Base-by-base conservation (phyloP, 768 basidiomycete genomes). In the Heimioporus sp. region DNA sequence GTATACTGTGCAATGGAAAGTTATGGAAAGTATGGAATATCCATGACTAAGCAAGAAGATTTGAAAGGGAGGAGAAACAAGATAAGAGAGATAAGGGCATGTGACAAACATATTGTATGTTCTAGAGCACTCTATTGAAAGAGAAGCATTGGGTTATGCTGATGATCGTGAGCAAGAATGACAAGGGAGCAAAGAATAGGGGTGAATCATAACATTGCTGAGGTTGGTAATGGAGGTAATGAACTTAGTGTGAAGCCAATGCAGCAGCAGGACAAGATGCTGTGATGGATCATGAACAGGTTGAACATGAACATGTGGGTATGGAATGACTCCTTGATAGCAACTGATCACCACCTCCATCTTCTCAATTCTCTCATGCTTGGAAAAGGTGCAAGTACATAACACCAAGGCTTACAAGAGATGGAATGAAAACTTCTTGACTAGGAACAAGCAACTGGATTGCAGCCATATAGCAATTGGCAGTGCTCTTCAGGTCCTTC, bases 201-300 rank as follows among this genome's bases (percentile, higher is more conserved):
- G n/a, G n/a, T n/a, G n/a, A n/a, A n/a, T n/a, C n/a, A n/a, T n/a
- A n/a, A n/a, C n/a, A n/a, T n/a, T 96, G 0, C 69, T 98, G 11
- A 82, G 89, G 41, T 81, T 83, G 41, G 85, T 97, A 54, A 85
- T 98, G 82, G 83, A 87, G 49, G 86, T 90, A 63, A 95, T 93
- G 1, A 87, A 84, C 60, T 84, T 88, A 2, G 63, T n/a, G n/a
- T 81, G 34, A 93, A 89, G 70, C 77, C 85, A 34, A 83, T 97
- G 82, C 78, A 80, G 43, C 82, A 87, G 21, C 88, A 90, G 16
- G 96, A 98, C 49, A 96, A 98, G 57, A 85, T 92, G 2, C 74
- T 99, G 43, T 83, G 86, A 46, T 81, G 94, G 34, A 80, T 97
- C 45, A 80, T 93, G 2, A 75, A 80, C 31, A 94, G 96, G 24